Evolutionary conservation across 139 green algal species (phyloP).

Genomic region (Pleodorina starrii): DNA sequence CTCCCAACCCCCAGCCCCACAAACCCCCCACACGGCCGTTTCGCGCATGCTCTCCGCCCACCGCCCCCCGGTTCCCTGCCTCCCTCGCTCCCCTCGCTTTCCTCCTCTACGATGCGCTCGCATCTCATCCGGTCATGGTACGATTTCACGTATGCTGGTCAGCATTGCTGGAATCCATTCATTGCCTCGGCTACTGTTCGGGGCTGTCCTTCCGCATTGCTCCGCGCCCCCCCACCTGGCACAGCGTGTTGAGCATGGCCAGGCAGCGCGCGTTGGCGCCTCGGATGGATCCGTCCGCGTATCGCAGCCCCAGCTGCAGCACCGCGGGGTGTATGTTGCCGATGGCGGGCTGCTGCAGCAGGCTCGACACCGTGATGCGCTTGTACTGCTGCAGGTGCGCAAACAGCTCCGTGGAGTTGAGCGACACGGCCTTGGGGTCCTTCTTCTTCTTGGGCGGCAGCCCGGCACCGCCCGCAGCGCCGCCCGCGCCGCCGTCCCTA

Average conservation of each 20-base stretch:
- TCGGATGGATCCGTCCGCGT: conserved; percentile 81
- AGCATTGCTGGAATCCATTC: too few relatives aligned
- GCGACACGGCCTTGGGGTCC: conserved; percentile 50
- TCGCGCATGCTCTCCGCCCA: too few relatives aligned
- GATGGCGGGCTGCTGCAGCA: conserved; percentile 54
- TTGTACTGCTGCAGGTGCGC: conserved; percentile 88
- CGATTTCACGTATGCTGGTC: too few relatives aligned
- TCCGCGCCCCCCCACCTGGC: conserved; percentile 66
- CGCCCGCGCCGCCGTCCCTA: background rate
- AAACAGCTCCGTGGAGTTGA: conserved; percentile 82
- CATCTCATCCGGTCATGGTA: too few relatives aligned
- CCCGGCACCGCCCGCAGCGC: background rate
- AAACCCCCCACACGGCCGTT: too few relatives aligned
- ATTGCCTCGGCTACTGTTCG: too few relatives aligned
- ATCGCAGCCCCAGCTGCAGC: conserved; percentile 86
- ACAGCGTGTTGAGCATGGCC: conserved; percentile 90
- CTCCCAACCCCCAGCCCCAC: too few relatives aligned
- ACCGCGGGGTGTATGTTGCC: conserved; percentile 78
- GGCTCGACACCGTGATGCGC: conserved; percentile 42
- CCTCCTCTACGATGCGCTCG: too few relatives aligned
- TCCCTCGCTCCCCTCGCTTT: too few relatives aligned
- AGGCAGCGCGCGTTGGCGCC: conserved; percentile 89
- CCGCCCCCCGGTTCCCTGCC: too few relatives aligned
- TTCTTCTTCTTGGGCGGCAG: conserved; percentile 48
- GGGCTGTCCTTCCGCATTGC: too few relatives aligned